Evolutionary conservation across 1,139 yeast species (phyloP).

Genomic region (Candida gigantensis): DNA sequence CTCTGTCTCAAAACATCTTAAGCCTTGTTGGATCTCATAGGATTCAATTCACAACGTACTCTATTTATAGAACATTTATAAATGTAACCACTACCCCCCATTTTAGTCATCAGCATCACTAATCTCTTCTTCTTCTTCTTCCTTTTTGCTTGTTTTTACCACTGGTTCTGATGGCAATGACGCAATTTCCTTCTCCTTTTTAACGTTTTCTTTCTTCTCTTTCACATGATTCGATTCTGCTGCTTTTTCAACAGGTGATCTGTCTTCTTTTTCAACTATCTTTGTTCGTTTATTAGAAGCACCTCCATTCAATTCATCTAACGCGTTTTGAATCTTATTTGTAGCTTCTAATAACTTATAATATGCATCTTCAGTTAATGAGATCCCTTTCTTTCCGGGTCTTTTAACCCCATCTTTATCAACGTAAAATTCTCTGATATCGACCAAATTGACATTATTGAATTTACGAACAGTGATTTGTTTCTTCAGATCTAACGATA

Average conservation of each 20-base stretch:
- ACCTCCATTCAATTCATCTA: constrained; percentile 43
- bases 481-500: constrained; percentile 60
- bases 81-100: neutral
- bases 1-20: no score
- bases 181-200: constrained; percentile 3
- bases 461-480: constrained; percentile 71
- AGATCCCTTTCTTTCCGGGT: constrained; percentile 87
- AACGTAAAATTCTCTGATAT: constrained; percentile 77
- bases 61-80: no score
- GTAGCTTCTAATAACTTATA: constrained; percentile 49
- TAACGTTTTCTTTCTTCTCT: constrained; percentile 8
- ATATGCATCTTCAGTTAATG: constrained; percentile 75
- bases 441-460: constrained; percentile 65
- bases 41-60: no score
- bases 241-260: no score
- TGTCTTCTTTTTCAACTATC: no score
- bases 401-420: constrained; percentile 59
- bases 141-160: neutral
- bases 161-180: no score
- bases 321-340: constrained; percentile 62
- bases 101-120: constrained; percentile 16
- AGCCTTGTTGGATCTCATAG: no score
- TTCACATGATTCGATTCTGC: no score
- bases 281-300: constrained; percentile 12
- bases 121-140: constrained; percentile 13